Conservation (phyloP, 2,329 filamentous ascomycete genomes). For the Periconia sp. region DNA sequence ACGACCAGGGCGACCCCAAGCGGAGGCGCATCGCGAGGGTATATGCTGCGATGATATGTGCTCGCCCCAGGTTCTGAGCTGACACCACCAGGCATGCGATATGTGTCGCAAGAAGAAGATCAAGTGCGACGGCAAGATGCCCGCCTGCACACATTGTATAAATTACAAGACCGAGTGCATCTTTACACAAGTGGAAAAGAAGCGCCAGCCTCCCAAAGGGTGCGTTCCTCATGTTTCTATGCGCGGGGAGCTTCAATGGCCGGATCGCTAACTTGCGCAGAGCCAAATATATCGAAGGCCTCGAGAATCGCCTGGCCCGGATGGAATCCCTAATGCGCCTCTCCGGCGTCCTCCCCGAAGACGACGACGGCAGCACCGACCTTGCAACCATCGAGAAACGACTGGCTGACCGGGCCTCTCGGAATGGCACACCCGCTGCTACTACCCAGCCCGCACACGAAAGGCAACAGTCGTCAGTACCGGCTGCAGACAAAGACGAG, state of each 20-base stretch:
- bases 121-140: constrained; percentile 96
- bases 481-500: constrained; percentile 41
- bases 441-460: constrained; percentile 26
- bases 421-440: constrained; percentile 21
- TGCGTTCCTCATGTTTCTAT: constrained; percentile 39
- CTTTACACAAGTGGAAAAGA: constrained; percentile 98
- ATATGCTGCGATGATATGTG: constrained; percentile 30
- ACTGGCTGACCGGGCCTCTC: constrained; percentile 53
- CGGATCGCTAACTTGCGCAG: constrained; percentile 47
- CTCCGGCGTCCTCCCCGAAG: constrained; percentile 82
- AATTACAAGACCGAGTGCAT: constrained; percentile 98
- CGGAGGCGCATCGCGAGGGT: constrained; percentile 85
- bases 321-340: constrained; percentile 92
- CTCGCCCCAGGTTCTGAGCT: constrained; percentile 15
- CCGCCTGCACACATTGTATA: constrained; percentile 90
- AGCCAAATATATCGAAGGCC: constrained; percentile 95
- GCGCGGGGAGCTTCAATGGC: not conserved
- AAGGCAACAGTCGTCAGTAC: constrained; percentile 24
- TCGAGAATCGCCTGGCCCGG: constrained; percentile 90
- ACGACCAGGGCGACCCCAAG: constrained; percentile 73
- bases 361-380: constrained; percentile 83
- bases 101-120: constrained; percentile 97
- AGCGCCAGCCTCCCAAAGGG: constrained; percentile 95
- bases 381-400: constrained; percentile 84
- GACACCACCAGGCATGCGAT: constrained; percentile 72